Conservation (phyloP, 345 rosid species). For the Mangifera indica region DNA sequence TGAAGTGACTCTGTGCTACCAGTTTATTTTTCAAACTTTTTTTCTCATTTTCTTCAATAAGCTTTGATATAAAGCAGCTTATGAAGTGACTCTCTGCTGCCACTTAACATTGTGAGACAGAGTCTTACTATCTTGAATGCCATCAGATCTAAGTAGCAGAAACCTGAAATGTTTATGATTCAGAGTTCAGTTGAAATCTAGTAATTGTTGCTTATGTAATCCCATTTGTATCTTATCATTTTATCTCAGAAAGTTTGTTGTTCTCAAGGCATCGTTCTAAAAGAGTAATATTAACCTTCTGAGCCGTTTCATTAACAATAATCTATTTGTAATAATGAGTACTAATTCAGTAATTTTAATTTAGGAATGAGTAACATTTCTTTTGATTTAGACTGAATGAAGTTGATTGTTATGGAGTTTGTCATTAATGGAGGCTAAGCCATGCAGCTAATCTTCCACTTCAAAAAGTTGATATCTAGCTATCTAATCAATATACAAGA, state of each 20-base stretch:
- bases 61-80: background rate
- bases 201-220: background rate
- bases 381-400: too few species aligned
- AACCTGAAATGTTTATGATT: background rate
- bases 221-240: background rate
- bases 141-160: background rate
- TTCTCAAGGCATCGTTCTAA: background rate
- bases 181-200: background rate
- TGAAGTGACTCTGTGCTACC: too few species aligned
- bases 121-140: background rate
- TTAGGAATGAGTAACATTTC: too few species aligned
- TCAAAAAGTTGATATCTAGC: too few species aligned
- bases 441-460: too few species aligned
- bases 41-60: background rate
- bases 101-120: background rate
- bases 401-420: too few species aligned
- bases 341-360: too few species aligned
- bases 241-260: background rate
- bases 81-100: background rate
- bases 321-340: too few species aligned
- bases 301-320: too few species aligned
- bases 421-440: too few species aligned
- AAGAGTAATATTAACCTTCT: too few species aligned
- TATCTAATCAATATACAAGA: too few species aligned
- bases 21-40: background rate